Conservation (phyloP, 176 grass and related monocot genomes). For the Rhynchospora pubera region DNA sequence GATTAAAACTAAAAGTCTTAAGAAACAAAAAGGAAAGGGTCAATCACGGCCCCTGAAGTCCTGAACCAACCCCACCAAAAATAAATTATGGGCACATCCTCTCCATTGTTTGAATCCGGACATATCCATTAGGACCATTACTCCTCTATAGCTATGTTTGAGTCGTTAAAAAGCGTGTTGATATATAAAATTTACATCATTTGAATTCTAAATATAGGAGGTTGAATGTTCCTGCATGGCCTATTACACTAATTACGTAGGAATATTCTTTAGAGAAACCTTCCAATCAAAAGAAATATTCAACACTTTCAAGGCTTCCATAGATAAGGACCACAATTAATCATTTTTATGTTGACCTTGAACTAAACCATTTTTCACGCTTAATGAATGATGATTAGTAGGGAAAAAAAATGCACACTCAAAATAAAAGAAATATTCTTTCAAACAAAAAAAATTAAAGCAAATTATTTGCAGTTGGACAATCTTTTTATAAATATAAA, state of each 20-base stretch:
- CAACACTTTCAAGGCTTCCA: too few relatives aligned
- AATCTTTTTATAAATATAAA: background rate
- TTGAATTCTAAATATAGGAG: background rate
- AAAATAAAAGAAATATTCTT: background rate
- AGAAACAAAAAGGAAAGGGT: slow-evolving; percentile 5
- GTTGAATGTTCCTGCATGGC: background rate
- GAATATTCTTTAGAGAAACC: background rate
- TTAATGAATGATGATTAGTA: background rate
- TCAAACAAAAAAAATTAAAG: background rate
- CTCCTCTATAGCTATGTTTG: background rate
- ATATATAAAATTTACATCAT: background rate
- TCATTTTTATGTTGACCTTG: background rate
- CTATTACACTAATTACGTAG: background rate
- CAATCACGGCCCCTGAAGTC: background rate
- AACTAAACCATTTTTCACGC: background rate
- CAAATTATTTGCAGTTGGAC: background rate
- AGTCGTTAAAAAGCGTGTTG: background rate
- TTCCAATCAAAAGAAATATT: background rate
- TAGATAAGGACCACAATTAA: background rate
- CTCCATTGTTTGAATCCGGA: background rate
- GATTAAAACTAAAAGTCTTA: background rate
- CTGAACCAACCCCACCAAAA: background rate
- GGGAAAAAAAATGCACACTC: background rate
- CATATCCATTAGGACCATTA: background rate
- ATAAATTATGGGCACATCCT: background rate